These are phyloP conservation scores for Blastocladiella britannica DNA, from an alignment of 192 early-diverging fungal species.

Conservation along the genomic window DNA sequence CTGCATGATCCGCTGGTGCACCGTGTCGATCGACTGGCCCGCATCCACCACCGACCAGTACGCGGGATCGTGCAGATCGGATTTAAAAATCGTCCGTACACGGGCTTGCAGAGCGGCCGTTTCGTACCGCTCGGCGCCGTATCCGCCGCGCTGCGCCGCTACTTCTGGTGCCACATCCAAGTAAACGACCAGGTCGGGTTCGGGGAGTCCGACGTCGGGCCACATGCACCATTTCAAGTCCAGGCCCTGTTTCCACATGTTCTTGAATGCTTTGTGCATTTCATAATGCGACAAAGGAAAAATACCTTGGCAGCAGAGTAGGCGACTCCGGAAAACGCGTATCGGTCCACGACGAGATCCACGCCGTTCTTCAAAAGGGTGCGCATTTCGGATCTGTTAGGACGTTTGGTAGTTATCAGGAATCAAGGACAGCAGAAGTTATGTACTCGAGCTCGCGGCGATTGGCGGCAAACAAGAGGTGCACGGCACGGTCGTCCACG, in stretches of 20 bases:
- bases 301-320: slow-evolving; percentile 71
- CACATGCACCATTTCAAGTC: slow-evolving; percentile 72
- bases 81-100: slow-evolving; percentile 46
- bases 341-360: slow-evolving; percentile 70
- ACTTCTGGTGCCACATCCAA: slow-evolving; percentile 57
- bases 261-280: too few relatives aligned
- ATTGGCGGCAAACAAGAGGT: slow-evolving; percentile 89
- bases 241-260: too few relatives aligned
- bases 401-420: background rate
- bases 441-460: slow-evolving; percentile 74
- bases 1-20: slow-evolving; percentile 16
- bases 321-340: slow-evolving; percentile 86
- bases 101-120: slow-evolving; percentile 57
- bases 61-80: slow-evolving; percentile 2
- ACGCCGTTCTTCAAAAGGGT: background rate
- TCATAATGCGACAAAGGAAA: slow-evolving; percentile 1
- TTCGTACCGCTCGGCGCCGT: slow-evolving; percentile 84
- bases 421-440: background rate
- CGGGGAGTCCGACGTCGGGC: slow-evolving; percentile 61
- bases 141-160: slow-evolving; percentile 60
- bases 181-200: slow-evolving; percentile 75
- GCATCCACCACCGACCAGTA: slow-evolving; percentile 24
- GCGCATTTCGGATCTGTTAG: slow-evolving; percentile 4
- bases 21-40: slow-evolving; percentile 12
- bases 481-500: slow-evolving; percentile 63